These are phyloP conservation scores for Microbotryum lychnidis-dioicae DNA, from an alignment of 1,284 basidiomycete species.

Conservation along the genomic window DNA sequence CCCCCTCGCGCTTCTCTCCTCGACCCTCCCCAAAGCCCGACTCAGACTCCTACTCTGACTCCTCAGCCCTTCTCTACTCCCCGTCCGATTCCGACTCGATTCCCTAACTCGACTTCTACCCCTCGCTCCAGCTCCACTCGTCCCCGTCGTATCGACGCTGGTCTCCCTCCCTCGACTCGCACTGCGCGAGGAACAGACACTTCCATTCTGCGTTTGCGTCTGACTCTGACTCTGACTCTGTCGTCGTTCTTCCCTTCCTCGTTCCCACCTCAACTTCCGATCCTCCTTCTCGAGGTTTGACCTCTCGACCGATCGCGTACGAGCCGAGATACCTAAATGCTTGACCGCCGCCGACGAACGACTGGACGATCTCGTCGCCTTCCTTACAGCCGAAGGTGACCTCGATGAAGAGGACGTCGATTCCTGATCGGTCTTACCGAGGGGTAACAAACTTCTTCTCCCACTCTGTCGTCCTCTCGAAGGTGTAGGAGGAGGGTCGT, in stretches of 20 bases:
- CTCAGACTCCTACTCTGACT: no score
- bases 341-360: neutral
- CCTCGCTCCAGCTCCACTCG: no score
- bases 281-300: slow-evolving; percentile 27
- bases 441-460: neutral
- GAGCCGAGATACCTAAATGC: neutral
- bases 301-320: slow-evolving; percentile 18
- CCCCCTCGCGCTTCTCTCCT: no score
- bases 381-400: neutral
- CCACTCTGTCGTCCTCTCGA: neutral
- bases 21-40: no score
- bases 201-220: neutral
- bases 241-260: neutral
- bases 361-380: neutral
- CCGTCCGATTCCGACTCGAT: neutral
- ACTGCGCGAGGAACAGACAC: neutral
- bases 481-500: neutral
- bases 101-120: no score
- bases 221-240: no score
- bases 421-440: neutral
- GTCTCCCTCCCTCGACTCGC: neutral
- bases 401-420: neutral
- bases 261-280: slow-evolving; percentile 3
- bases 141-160: neutral
- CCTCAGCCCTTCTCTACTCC: neutral